phyloP scores from a whole-genome alignment of 139 green algal genomes.

The Coelastrella sp. region DNA sequence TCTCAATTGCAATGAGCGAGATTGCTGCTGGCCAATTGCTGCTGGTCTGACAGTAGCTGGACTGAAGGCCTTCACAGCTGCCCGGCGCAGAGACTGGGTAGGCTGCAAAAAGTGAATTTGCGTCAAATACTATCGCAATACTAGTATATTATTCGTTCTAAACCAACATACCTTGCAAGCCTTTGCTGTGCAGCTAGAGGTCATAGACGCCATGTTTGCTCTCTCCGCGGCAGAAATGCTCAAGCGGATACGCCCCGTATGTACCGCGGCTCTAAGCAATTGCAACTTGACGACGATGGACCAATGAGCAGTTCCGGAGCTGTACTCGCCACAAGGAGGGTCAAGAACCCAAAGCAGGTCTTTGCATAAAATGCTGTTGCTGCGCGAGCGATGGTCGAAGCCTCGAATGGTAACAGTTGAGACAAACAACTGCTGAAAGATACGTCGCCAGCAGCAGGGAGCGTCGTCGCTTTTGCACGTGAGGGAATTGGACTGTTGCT shows the following conservation, averaged over 20 bases:
- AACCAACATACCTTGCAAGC: constrained; percentile 23
- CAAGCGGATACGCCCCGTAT: neutral
- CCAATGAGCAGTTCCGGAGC: neutral
- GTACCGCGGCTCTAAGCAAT: neutral
- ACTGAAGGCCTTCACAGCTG: constrained; percentile 35
- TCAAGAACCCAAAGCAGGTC: neutral
- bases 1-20: neutral
- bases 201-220: constrained; percentile 39
- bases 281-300: neutral
- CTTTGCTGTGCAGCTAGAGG: constrained; percentile 25
- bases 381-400: neutral
- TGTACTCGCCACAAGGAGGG: neutral
- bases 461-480: no score
- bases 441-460: neutral
- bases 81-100: constrained; percentile 22
- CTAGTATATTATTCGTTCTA: neutral
- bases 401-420: no score
- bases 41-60: neutral
- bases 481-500: no score
- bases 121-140: neutral
- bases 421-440: no score
- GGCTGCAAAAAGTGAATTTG: neutral
- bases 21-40: constrained; percentile 16
- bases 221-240: neutral
- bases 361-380: neutral